Base-by-base conservation (phyloP, 257 asterid genomes). In the Leonotis leonurus region DNA sequence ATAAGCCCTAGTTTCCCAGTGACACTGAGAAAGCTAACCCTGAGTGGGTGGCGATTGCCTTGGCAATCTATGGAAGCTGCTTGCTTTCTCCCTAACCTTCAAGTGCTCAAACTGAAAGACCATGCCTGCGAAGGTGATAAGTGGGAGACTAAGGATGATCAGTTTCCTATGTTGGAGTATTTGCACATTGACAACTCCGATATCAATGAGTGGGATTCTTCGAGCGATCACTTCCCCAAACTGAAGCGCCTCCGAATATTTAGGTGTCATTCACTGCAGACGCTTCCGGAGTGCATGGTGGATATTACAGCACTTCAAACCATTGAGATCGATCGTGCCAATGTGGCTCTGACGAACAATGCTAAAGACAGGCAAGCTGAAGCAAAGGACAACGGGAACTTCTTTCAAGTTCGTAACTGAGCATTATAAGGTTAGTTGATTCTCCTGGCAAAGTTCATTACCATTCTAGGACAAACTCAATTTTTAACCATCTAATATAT, bases 131-230 rank as follows among this genome's bases (percentile, higher is more conserved):
- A 17, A 3, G 56, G 46, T 0, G n/a, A 12, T 2, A 43, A 17
- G 8, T 68, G 73, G 73, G 62, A 37, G 8, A 59, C 62, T 1
- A 5, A 4, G 0, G 61, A 64, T 2, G 55, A 35, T 20, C 64
- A 52, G 24, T 69, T 69, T 12, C 50, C 24, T n/a, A 24, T n/a
- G 4, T 50, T 69, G 12, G 17, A 51, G 3, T 69, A 12, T 43
- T 29, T 69, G 49, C 24, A 27, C 0, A 41, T 69, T 6, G 44
- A 27, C 11, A 5, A 1, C 3, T 50, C 69, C 7, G 3, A 21
- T 25, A 30, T 70, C 1, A 0, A 17, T 14, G 0, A 25, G 0
- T 68, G 73, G 73, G 24, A 14, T 20, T 44, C 65, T 13, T 65
- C 44, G 8, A 43, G 33, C 0, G 1, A 10, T 16, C 75, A 70